These are phyloP conservation scores for Syzygium oleosum DNA, from an alignment of 345 rosid genomes.

Conservation along the genomic window DNA sequence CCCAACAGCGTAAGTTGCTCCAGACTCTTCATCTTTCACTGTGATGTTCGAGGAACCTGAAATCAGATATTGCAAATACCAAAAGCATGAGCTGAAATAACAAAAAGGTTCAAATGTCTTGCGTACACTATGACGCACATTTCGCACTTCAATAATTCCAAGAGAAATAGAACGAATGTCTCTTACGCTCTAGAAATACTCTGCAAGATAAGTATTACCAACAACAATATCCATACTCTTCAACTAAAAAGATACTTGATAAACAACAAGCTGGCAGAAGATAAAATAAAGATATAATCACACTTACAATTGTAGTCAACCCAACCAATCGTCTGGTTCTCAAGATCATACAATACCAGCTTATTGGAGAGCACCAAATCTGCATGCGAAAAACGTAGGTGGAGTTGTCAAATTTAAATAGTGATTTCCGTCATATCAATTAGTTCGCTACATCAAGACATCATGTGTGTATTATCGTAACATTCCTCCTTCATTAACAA, in stretches of 20 bases:
- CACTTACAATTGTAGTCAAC: constrained; percentile 77
- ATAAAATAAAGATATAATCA: background rate
- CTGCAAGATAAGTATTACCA: background rate
- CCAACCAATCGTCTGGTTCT: constrained; percentile 80
- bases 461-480: background rate
- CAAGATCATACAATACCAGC: constrained; percentile 72
- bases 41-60: constrained; percentile 76
- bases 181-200: background rate
- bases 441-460: background rate
- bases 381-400: constrained; percentile 9
- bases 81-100: background rate
- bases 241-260: background rate
- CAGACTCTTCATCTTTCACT: constrained; percentile 44
- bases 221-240: background rate
- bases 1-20: constrained; percentile 32
- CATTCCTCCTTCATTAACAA: background rate
- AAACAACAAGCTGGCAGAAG: background rate
- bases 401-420: background rate
- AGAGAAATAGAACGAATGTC: background rate
- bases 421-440: background rate
- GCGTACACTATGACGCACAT: background rate
- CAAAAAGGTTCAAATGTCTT: background rate
- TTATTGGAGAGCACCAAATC: constrained; percentile 82
- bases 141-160: background rate
- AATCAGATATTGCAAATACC: background rate